Evolutionary conservation across 768 basidiomycete species (phyloP), one percentile per base, ranked within the genome.

Genomic region (Lactarius pseudohatsudake): DNA sequence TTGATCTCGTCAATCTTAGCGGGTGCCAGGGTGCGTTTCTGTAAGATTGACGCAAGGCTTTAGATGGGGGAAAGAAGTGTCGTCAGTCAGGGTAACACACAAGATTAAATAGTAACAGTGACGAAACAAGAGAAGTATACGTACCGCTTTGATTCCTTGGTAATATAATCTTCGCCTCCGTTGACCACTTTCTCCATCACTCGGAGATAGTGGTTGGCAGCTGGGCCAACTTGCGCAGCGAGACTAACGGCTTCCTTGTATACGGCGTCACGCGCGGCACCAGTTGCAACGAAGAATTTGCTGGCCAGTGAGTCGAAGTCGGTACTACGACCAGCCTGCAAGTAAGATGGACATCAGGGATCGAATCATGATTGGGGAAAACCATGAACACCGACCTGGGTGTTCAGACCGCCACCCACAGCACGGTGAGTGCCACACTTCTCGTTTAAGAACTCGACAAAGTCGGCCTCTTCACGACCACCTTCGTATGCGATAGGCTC

Each of bases 1-100:
- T 92, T 91, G 74, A 98, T 88, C 79, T 98, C 94, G 74, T 99
- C 97, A 53, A 95, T 78, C 79, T 98, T 98, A 50, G 81, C 77
- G 0, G 84, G 81, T 9, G 90, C 81, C 53, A 98, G 80, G n/a
- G 81, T 86, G 58, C 89, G 87, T 77, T 95, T 96, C 72, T 80
- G 77, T 65, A 96, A 82, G 72, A 96, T 91, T 67, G 85, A 84
- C 65, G 81, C 81, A 68, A 94, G 80, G n/a, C 93, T 94, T 65
- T 13, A 71, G 26, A 26, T 53, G 50, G 50, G 22, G 50, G 11
- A 18, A 68, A 69, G 26, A 57, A 65, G 57, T 54, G 67, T 47
- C 30, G n/a, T 70, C 32, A 75, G 62, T 45, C 62, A 59, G 22
- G 64, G 59, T 54, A 18, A 72, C 47, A 62, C 26, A 47, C 18